Base-by-base conservation (phyloP, 495 filamentous ascomycete genomes). In the Wilcoxina mikolae region DNA sequence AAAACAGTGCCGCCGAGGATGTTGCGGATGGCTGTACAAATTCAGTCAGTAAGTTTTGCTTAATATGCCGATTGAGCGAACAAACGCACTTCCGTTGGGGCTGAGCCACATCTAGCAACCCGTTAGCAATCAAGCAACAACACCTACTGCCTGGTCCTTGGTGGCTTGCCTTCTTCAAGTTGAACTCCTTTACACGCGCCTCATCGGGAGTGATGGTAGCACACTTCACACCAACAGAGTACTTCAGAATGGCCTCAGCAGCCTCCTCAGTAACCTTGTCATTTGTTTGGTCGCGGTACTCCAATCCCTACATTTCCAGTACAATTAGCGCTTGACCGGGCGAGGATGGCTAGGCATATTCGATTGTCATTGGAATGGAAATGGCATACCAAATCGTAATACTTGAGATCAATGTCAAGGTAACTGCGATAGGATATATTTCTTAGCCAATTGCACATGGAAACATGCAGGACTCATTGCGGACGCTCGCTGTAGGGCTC, bases 141-240 rank as follows among this genome's bases (percentile, higher is more conserved):
- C 17, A 20, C 29, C 38, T 23, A 11, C 10, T 52, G 45, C 18
- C 27, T 53, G 45, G n/a, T 29, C 15, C 18, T 25, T 26, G 4
- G 25, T 49, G 39, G 78, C 65, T 77, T 87, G 85, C 95, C 72
- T 95, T 79, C 85, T 96, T 98, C 59, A 98, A 77, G 64, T 93
- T 84, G 72, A 98, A 98, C 71, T 98, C 91, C 77, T 95, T 77
- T 18, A 98, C 88, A 68, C 91, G 80, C 53, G 80, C 84, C 74
- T 98, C 89, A 70, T 98, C 91, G 20, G 91, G 91, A 54, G 91
- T 98, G 73, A 98, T 98, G 66, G 91, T 98, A 54, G 91, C 91
- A 71, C 91, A 98, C 77, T 98, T 98, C 70, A 98, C 87, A 70
- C 91, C 91, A 50, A 98, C 91, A 48, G 81, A 84, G 76, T 96